Percentiles rank a stretch among this genome's conserved stretches.
Evolutionary conservation across 2,329 filamentous ascomycete species (phyloP).

Genomic region (Beauveria scarabaeidicola): DNA sequence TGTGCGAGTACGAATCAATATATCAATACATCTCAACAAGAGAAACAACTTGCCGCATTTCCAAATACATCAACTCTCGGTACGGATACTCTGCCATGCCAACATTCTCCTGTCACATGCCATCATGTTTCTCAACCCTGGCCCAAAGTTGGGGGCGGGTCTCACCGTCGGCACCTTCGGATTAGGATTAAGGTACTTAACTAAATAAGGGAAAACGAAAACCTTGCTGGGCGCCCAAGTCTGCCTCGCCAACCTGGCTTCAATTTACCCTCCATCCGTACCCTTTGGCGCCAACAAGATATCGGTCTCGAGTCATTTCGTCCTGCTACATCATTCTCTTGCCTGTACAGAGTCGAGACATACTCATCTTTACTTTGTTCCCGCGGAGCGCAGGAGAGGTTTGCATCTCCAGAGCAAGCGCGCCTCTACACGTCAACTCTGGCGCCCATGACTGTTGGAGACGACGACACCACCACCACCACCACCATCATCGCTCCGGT

Average conservation of each 20-base stretch:
- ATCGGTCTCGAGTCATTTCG: background rate
- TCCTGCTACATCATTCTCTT: no score
- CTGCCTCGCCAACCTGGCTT: background rate
- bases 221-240: background rate
- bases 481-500: background rate
- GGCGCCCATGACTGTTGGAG: conserved; percentile 1
- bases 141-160: background rate
- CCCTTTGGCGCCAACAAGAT: background rate
- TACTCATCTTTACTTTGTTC: background rate
- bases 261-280: background rate
- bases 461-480: background rate
- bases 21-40: background rate
- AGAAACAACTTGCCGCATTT: background rate
- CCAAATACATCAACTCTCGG: no score
- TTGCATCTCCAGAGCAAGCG: background rate
- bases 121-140: background rate
- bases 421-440: background rate
- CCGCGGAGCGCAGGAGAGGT: background rate
- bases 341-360: background rate
- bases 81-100: background rate
- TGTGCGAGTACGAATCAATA: background rate
- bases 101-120: background rate
- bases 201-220: no score
- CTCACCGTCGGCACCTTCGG: conserved; percentile 5
- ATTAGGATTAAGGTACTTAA: no score